Conservation (phyloP, 768 basidiomycete genomes). For the Lanmaoa rubissima region DNA sequence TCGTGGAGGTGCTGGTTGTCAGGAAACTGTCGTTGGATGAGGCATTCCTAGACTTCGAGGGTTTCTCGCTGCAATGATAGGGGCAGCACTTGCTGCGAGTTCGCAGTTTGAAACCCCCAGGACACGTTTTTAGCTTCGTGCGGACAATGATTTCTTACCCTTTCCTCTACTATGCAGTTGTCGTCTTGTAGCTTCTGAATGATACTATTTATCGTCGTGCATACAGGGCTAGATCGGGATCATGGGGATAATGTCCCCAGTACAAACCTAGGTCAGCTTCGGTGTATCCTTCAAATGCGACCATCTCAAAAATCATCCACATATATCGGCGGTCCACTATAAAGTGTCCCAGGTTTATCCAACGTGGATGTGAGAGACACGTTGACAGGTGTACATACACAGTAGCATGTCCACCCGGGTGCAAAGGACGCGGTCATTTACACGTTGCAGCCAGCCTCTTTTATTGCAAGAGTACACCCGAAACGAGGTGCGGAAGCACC, state of each 20-base stretch:
- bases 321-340: no score
- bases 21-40: conserved; percentile 76
- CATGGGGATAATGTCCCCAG: no score
- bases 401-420: background rate
- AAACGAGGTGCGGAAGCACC: background rate
- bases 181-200: background rate
- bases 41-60: conserved; percentile 72
- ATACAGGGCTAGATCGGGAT: background rate
- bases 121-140: background rate
- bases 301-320: background rate
- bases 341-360: background rate
- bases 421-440: background rate
- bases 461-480: background rate
- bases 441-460: background rate
- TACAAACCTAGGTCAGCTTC: background rate
- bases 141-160: background rate
- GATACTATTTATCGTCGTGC: background rate
- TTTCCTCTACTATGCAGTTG: background rate
- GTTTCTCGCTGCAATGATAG: conserved; percentile 40
- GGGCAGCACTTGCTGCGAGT: background rate
- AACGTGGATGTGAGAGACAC: background rate
- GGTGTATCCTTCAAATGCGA: background rate
- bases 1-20: conserved; percentile 79
- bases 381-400: background rate
- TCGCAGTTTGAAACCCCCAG: background rate